Percentiles rank a stretch among this genome's conserved stretches.
Conservation (phyloP, 2,329 filamentous ascomycete genomes). For the Cladosporium colombiae region DNA sequence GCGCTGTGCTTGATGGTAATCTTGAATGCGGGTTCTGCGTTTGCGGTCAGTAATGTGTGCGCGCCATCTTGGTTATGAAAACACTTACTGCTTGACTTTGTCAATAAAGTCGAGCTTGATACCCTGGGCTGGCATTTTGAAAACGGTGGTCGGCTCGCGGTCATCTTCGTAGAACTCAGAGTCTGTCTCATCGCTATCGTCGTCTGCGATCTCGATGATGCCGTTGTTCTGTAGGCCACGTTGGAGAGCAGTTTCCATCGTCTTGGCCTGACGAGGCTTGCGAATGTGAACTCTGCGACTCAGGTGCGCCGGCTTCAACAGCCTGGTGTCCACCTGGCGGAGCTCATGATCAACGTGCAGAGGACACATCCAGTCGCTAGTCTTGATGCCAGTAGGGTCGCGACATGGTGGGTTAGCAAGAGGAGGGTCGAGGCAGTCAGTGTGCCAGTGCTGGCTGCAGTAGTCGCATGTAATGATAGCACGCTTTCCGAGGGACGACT, state of each 20-base stretch:
- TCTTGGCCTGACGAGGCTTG: conserved; percentile 51
- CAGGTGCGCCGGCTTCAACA: conserved; percentile 28
- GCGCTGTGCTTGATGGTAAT: conserved; percentile 14
- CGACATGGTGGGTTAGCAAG: conserved; percentile 72
- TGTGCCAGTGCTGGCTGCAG: conserved; percentile 82
- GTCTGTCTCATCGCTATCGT: conserved; percentile 47
- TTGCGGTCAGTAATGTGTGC: conserved; percentile 19
- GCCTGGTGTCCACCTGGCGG: conserved; percentile 52
- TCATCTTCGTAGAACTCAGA: conserved; percentile 46
- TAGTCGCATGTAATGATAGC: conserved; percentile 84
- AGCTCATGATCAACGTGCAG: conserved; percentile 80
- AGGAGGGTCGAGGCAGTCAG: conserved; percentile 88
- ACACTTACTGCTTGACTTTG: conserved; percentile 53
- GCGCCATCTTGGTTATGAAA: background rate
- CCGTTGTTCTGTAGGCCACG: conserved; percentile 63
- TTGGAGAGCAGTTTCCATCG: conserved; percentile 50
- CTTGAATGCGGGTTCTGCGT: conserved; percentile 29
- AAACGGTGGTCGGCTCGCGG: conserved; percentile 39
- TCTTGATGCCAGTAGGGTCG: conserved; percentile 53
- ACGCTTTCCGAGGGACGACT: conserved; percentile 60
- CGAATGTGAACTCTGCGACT: conserved; percentile 47
- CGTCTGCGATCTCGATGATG: conserved; percentile 47
- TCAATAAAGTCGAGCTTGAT: conserved; percentile 62
- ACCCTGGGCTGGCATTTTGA: conserved; percentile 48
- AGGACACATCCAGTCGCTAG: conserved; percentile 82